Conservation (phyloP, 352 stramenopile genomes). For the Pythium rishiriense region DNA sequence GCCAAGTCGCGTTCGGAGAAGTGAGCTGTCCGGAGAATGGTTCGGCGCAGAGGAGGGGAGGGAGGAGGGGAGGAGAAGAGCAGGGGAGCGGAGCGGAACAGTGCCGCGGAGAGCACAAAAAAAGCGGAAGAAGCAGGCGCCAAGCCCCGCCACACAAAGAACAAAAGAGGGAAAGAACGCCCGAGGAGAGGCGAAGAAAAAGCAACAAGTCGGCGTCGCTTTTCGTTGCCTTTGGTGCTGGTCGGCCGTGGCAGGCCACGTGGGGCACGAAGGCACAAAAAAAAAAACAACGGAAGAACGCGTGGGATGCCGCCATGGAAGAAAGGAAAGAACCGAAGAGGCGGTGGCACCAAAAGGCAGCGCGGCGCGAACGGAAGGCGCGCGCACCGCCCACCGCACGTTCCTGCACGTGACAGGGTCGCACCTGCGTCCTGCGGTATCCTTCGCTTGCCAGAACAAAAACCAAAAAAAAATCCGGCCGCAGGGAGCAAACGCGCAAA, state of each 20-base stretch:
- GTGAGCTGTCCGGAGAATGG: conserved; percentile 11
- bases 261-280: background rate
- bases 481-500: background rate
- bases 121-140: conserved; percentile 8
- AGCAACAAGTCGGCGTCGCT: background rate
- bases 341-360: conserved; percentile 2
- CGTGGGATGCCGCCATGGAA: conserved; percentile 15
- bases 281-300: conserved; percentile 7
- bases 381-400: conserved; percentile 7
- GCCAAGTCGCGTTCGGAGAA: conserved; percentile 24
- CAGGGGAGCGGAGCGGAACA: conserved; percentile 1
- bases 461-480: background rate
- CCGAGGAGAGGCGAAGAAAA: conserved; percentile 15
- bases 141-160: too few species aligned
- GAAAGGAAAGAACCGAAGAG: conserved; percentile 9
- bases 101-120: conserved; percentile 3
- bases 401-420: background rate
- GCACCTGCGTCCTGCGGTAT: background rate
- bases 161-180: conserved; percentile 5
- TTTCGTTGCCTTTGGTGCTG: background rate
- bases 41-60: conserved; percentile 23
- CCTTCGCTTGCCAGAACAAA: background rate
- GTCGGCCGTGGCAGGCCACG: background rate
- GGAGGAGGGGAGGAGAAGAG: background rate
- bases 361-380: background rate